A percentile compares a stretch with the other conserved stretches of the same genome.
Conservation (phyloP, 1,284 basidiomycete genomes). For the Boletus mariae region DNA sequence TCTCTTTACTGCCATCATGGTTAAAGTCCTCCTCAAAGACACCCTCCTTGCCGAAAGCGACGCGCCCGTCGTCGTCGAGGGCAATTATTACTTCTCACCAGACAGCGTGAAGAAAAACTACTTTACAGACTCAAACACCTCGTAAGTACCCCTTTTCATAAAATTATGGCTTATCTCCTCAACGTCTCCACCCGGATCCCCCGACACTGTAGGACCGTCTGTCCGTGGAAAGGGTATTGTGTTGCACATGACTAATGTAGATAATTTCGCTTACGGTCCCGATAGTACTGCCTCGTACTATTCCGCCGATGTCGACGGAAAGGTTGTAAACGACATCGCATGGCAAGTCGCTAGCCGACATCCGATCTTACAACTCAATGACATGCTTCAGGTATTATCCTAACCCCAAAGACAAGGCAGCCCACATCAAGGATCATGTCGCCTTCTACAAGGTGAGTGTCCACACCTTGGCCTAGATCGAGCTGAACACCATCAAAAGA, state of each 20-base stretch:
- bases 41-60: slow-evolving; percentile 54
- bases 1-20: slow-evolving; percentile 31
- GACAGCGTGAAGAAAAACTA: slow-evolving; percentile 41
- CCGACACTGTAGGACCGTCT: slow-evolving; percentile 41
- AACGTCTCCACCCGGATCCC: not conserved
- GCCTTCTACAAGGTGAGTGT: slow-evolving; percentile 61
- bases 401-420: slow-evolving; percentile 46
- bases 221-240: slow-evolving; percentile 69
- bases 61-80: slow-evolving; percentile 53
- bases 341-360: slow-evolving; percentile 42
- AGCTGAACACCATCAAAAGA: slow-evolving; percentile 5
- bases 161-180: slow-evolving; percentile 3
- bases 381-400: slow-evolving; percentile 57
- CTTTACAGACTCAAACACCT: slow-evolving; percentile 49
- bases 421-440: slow-evolving; percentile 54
- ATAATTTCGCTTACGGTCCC: slow-evolving; percentile 3
- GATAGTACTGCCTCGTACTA: slow-evolving; percentile 57
- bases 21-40: slow-evolving; percentile 49
- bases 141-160: slow-evolving; percentile 33
- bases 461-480: not conserved
- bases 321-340: slow-evolving; percentile 51
- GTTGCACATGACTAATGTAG: not conserved
- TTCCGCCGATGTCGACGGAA: slow-evolving; percentile 46
- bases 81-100: slow-evolving; percentile 68
- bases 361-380: not conserved